phyloP scores from a whole-genome alignment of 78 protist genomes.

The Emiliania huxleyi region DNA sequence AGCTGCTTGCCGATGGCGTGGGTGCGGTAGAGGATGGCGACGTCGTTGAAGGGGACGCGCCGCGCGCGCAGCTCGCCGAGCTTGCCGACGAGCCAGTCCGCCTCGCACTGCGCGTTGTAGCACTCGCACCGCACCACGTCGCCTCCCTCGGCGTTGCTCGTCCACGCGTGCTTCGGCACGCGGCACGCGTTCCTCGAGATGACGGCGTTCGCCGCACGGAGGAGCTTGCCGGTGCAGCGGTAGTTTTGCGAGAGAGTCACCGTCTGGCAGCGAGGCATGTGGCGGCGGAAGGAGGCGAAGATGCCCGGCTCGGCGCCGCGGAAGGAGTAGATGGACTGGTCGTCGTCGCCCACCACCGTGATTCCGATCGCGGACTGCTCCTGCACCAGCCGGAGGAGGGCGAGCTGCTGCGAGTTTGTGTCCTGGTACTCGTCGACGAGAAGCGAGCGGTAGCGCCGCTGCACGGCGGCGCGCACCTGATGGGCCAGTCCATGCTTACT shows the following conservation, averaged over 20 bases:
- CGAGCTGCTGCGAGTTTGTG: neutral
- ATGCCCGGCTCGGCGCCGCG: neutral
- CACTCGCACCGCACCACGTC: neutral
- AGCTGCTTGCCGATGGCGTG: neutral
- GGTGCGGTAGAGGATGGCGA: conserved; percentile 6
- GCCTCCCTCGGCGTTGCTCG: neutral
- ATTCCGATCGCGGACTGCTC: neutral
- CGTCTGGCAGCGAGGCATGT: neutral
- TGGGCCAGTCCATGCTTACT: too few relatives aligned
- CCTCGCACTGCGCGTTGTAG: neutral
- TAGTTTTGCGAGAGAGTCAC: neutral
- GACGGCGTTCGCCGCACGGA: neutral
- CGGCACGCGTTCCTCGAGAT: neutral
- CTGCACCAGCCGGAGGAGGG: neutral
- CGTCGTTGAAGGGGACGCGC: neutral
- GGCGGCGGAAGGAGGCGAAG: neutral
- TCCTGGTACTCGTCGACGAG: conserved; percentile 8
- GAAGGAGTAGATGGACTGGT: neutral
- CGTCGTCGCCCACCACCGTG: conserved; percentile 6
- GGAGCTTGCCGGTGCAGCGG: neutral
- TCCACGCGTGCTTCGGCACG: neutral
- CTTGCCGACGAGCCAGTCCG: neutral
- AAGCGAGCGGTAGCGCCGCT: neutral
- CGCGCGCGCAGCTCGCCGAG: neutral
- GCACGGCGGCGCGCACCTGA: neutral